A percentile compares a stretch with the other conserved stretches of the same genome.
Evolutionary conservation across 306 rosid species (phyloP).

Genomic region (Gastrolobium villosum): DNA sequence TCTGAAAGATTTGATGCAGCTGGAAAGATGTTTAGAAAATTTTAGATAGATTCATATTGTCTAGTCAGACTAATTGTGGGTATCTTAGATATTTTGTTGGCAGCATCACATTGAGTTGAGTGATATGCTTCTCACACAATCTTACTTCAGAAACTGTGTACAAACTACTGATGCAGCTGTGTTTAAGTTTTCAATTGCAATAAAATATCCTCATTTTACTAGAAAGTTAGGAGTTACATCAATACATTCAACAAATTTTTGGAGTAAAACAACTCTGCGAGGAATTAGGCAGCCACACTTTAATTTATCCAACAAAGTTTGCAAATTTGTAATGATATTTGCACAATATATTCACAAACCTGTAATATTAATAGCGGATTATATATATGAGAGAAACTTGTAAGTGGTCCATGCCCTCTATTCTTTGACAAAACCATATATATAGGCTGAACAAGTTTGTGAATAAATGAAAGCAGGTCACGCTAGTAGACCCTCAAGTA

Average conservation of each 20-base stretch:
- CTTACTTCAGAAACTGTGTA: background rate
- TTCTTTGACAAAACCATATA: background rate
- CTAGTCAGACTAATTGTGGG: slow-evolving; percentile 9
- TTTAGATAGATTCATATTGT: background rate
- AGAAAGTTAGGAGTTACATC: background rate
- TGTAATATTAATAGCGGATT: background rate
- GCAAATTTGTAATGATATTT: slow-evolving; percentile 16
- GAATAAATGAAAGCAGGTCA: slow-evolving; percentile 7
- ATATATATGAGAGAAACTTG: background rate
- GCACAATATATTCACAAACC: background rate
- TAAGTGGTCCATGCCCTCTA: background rate
- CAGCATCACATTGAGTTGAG: slow-evolving; percentile 17
- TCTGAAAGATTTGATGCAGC: slow-evolving; percentile 25
- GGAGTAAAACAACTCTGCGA: too few relatives aligned
- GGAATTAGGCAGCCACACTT: background rate
- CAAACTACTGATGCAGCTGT: background rate
- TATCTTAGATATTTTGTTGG: background rate
- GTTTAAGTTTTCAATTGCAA: background rate
- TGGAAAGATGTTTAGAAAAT: background rate
- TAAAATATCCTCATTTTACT: background rate
- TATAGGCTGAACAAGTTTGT: slow-evolving; percentile 9
- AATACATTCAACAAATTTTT: too few relatives aligned
- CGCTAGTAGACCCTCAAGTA: background rate
- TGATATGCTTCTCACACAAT: background rate
- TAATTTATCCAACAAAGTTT: background rate